These are phyloP conservation scores for Epichloe coenophiala DNA, from an alignment of 2,329 filamentous ascomycete species.

Conservation along the genomic window DNA sequence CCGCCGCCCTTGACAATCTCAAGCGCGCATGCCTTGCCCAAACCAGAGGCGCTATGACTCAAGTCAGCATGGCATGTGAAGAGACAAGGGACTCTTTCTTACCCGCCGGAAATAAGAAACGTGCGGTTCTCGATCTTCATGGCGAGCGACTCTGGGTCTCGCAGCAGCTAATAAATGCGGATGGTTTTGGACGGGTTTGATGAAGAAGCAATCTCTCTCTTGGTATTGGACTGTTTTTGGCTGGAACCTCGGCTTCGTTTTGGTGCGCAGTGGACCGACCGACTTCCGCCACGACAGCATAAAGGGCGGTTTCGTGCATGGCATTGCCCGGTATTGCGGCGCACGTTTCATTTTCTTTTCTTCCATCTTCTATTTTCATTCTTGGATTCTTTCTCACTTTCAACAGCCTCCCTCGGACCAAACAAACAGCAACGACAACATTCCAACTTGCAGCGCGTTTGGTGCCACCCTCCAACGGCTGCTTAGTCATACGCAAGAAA, in stretches of 20 bases:
- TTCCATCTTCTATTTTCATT: too few species aligned
- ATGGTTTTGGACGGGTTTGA: not conserved
- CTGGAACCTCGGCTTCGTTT: not conserved
- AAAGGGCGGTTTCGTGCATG: too few species aligned
- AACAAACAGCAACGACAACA: too few species aligned
- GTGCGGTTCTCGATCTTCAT: slow-evolving; percentile 65
- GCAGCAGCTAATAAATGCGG: not conserved
- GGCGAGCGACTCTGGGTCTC: too few species aligned
- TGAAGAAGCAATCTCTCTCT: not conserved
- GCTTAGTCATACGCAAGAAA: slow-evolving; percentile 5
- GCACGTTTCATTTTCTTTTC: too few species aligned
- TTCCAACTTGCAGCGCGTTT: too few species aligned
- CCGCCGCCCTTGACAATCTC: slow-evolving; percentile 41
- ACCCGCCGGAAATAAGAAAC: slow-evolving; percentile 62
- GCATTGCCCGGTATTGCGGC: too few species aligned
- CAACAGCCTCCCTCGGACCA: too few species aligned
- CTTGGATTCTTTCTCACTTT: too few species aligned
- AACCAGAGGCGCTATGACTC: slow-evolving; percentile 41
- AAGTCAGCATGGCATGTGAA: slow-evolving; percentile 5
- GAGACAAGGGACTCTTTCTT: slow-evolving; percentile 8
- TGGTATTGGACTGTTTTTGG: not conserved
- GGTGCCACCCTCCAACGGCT: not conserved
- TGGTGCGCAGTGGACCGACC: not conserved
- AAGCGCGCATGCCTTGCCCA: slow-evolving; percentile 44
- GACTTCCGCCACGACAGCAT: not conserved